phyloP scores from a whole-genome alignment of 352 stramenopile species.

The Phytophthora fragariaefolia region DNA sequence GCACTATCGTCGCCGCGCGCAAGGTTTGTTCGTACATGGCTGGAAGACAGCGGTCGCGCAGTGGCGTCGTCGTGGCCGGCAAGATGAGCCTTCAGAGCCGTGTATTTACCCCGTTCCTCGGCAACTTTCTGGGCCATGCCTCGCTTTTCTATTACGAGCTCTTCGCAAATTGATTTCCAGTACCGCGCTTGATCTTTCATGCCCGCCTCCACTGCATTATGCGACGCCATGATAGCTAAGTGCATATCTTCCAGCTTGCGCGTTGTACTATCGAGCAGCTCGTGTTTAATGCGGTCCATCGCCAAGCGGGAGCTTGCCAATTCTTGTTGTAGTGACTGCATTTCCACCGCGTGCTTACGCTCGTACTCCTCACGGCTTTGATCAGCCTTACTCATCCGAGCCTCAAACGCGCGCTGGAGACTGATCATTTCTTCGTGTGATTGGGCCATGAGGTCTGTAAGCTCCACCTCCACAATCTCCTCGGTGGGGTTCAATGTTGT shows the following conservation, averaged over 20 bases:
- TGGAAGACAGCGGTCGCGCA: neutral
- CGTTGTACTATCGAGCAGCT: conserved; percentile 33
- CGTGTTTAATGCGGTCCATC: conserved; percentile 37
- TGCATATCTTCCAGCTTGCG: conserved; percentile 36
- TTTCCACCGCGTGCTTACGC: conserved; percentile 20
- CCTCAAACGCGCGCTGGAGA: conserved; percentile 27
- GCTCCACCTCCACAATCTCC: conserved; percentile 50
- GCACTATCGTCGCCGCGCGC: neutral
- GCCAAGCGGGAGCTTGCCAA: conserved; percentile 31
- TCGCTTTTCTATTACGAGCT: conserved; percentile 53
- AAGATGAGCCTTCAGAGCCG: conserved; percentile 50
- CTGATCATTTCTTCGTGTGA: conserved; percentile 42
- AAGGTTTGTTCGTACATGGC: neutral
- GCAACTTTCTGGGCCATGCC: conserved; percentile 50
- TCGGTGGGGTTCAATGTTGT: conserved; percentile 13
- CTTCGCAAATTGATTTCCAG: conserved; percentile 56
- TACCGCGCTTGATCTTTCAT: conserved; percentile 48
- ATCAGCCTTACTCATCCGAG: conserved; percentile 31
- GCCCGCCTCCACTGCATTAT: conserved; percentile 38
- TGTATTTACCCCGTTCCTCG: conserved; percentile 52
- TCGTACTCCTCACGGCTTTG: conserved; percentile 10
- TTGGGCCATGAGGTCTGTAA: conserved; percentile 44
- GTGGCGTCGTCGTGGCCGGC: conserved; percentile 26
- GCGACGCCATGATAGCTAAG: conserved; percentile 29
- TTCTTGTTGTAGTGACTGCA: conserved; percentile 28